Conservation (phyloP, 495 filamentous ascomycete species). For the Venustampulla echinocandica region DNA sequence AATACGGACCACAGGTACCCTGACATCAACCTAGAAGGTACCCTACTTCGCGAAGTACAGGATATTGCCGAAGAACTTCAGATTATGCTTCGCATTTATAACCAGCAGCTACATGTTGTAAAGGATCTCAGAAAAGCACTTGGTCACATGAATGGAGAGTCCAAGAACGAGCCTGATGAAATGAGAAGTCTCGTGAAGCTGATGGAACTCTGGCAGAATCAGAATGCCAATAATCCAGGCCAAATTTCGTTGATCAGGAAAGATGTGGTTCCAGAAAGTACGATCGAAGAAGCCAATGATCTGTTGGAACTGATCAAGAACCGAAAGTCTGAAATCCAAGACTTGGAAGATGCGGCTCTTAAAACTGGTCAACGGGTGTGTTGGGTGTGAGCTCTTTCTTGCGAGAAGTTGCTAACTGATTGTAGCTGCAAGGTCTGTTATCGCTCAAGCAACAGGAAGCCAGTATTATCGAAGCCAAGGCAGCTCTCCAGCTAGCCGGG, state of each 20-base stretch:
- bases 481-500: slow-evolving; percentile 5
- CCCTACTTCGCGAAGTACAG: slow-evolving; percentile 1
- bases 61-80: slow-evolving; percentile 8
- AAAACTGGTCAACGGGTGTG: slow-evolving; percentile 1
- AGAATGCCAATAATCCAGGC: background rate
- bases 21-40: slow-evolving; percentile 6
- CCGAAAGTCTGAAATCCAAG: background rate
- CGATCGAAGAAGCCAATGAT: background rate
- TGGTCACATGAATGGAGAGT: background rate
- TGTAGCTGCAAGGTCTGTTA: slow-evolving; percentile 1
- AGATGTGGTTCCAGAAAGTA: background rate
- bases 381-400: background rate
- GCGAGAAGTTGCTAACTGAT: background rate
- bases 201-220: background rate
- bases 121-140: background rate
- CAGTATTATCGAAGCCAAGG: slow-evolving; percentile 11
- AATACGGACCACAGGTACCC: slow-evolving; percentile 1
- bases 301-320: background rate
- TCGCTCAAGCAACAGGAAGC: slow-evolving; percentile 13
- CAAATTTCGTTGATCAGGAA: background rate
- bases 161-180: background rate
- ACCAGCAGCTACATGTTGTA: background rate
- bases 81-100: slow-evolving; percentile 2
- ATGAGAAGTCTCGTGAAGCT: too few species aligned
- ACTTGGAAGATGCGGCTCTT: background rate